Evolutionary conservation across 1,284 basidiomycete genomes (phyloP), one percentile per base, ranked within the genome.

Genomic region (Cutaneotrichosporon mucoides): DNA sequence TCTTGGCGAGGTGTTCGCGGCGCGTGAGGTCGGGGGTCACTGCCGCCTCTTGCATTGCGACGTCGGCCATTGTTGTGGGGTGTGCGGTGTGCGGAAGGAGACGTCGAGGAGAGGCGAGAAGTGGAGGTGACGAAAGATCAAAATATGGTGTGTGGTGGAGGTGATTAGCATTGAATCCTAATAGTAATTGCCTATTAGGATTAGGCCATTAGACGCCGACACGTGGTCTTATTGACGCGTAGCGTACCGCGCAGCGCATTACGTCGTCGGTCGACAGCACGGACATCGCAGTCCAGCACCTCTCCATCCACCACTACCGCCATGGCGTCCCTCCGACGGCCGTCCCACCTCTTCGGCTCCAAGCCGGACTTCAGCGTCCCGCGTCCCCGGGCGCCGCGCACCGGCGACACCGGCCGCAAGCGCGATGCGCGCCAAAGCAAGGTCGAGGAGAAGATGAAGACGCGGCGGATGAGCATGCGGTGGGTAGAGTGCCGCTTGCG

Each of bases 381-480:
- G 33, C 58, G 67, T 33, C 63, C 62, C 16, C 66, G 66, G 13
- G 12, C 65, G 43, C 65, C 70, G 4, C 37, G 36, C 16, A 34
- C 24, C 37, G 47, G 38, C 53, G 53, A 55, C 24, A 5, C 13
- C 13, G 56, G 37, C 5, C 57, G 57, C 34, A 46, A 49, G 51
- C 44, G 52, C n/a, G 56, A 72, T 57, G 67, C 66, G 13, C 62
- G 75, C 41, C 89, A 88, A 75, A 86, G 87, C 59, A 83, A 86
- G 57, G 87, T 94, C 57, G 90, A 90, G 75, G 92, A 93, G 83
- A 90, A 89, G 81, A 91, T 94, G 78, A 91, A 90, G 84, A 90
- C 90, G 79, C 55, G 63, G 40, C 87, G 92, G 65, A 87, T 93
- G 85, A 92, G 90, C 13, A 89, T 87, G 83, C 85, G 91, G 73